phyloP scores from a whole-genome alignment of 345 rosid species.

The Lepidium aucheri region DNA sequence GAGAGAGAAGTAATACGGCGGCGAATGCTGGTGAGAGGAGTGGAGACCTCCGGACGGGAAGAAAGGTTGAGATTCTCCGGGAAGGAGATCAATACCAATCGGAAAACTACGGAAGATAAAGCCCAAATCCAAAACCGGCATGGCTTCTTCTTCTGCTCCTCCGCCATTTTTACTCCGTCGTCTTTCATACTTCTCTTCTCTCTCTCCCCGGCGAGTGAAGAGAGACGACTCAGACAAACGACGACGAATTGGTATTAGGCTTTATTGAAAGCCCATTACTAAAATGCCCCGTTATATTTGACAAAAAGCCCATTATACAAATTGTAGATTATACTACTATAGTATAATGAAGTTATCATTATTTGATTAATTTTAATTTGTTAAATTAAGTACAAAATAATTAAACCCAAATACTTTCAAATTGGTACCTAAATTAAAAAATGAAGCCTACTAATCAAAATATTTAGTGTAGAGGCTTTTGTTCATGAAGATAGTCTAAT shows the following conservation, averaged over 20 bases:
- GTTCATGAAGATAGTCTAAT: too few species aligned
- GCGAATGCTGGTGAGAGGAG: slow-evolving; percentile 90
- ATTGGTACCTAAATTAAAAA: too few species aligned
- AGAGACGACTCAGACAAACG: slow-evolving; percentile 15
- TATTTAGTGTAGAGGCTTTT: too few species aligned
- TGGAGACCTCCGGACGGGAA: slow-evolving; percentile 90
- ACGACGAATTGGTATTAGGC: neutral
- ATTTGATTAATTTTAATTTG: too few species aligned
- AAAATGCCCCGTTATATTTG: too few species aligned
- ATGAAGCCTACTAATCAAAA: too few species aligned
- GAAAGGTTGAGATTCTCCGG: slow-evolving; percentile 54
- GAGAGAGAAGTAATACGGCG: slow-evolving; percentile 52
- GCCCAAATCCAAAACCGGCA: slow-evolving; percentile 51
- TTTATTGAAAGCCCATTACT: slow-evolving; percentile 1
- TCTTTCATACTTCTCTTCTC: slow-evolving; percentile 11
- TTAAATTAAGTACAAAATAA: too few species aligned
- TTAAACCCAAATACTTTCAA: too few species aligned
- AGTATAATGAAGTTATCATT: too few species aligned
- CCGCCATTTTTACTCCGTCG: slow-evolving; percentile 21
- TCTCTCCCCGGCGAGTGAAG: slow-evolving; percentile 21
- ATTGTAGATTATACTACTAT: too few species aligned
- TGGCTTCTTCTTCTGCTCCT: slow-evolving; percentile 13
- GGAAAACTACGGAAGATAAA: slow-evolving; percentile 31
- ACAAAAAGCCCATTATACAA: neutral
- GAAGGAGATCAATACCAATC: slow-evolving; percentile 51